phyloP scores from a whole-genome alignment of 164 flowering plant species.

The Tetracentron sinense region DNA sequence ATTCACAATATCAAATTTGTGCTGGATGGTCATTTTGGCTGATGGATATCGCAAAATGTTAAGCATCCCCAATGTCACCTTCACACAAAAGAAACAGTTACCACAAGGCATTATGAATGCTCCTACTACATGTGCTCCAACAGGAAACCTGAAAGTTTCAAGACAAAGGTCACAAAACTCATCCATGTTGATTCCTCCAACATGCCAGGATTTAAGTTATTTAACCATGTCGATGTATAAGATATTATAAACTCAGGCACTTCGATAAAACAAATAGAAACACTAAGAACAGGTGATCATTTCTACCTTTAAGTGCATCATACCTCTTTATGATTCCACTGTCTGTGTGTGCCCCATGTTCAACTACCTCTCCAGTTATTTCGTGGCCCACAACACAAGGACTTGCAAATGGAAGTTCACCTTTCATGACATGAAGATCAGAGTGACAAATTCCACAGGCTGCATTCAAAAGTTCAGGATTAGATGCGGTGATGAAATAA shows the following conservation, averaged over 20 bases:
- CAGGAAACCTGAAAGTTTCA: constrained; percentile 56
- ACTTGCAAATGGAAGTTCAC: constrained; percentile 88
- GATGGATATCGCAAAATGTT: neutral
- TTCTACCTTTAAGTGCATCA: neutral
- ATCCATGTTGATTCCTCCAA: neutral
- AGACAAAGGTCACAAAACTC: neutral
- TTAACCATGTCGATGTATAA: neutral
- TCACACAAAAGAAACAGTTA: constrained; percentile 74
- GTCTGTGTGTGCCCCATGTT: constrained; percentile 79
- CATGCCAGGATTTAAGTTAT: neutral
- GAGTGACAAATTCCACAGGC: constrained; percentile 99
- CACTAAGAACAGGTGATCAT: neutral
- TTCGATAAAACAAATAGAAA: neutral
- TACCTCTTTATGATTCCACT: constrained; percentile 58
- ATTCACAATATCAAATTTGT: constrained; percentile 2
- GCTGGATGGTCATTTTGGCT: neutral
- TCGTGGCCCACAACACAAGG: constrained; percentile 98
- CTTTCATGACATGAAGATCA: constrained; percentile 96
- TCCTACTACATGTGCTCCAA: constrained; percentile 90
- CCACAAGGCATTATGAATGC: constrained; percentile 99
- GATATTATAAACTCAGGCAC: neutral
- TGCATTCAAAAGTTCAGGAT: constrained; percentile 25
- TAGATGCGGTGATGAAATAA: neutral
- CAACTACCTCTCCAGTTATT: constrained; percentile 96
- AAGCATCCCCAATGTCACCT: constrained; percentile 39